phyloP scores from a whole-genome alignment of 352 stramenopile species.

The Phytophthora kernoviae region DNA sequence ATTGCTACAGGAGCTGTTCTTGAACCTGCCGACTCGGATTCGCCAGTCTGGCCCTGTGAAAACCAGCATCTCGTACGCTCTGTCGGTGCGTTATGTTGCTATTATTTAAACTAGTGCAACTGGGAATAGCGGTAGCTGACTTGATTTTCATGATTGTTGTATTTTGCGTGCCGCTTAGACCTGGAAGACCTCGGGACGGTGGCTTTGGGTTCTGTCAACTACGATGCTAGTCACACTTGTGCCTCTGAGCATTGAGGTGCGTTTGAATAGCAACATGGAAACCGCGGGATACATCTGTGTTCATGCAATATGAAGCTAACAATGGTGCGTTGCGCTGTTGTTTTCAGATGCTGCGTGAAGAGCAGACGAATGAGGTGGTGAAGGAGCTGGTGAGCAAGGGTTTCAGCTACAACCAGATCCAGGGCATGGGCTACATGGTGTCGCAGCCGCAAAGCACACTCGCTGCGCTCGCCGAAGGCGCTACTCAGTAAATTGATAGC shows the following conservation, averaged over 20 bases:
- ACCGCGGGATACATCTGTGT: neutral
- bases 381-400: constrained; percentile 84
- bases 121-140: constrained; percentile 9
- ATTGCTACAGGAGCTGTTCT: constrained; percentile 61
- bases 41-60: constrained; percentile 67
- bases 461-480: constrained; percentile 35
- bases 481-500: constrained; percentile 47
- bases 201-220: constrained; percentile 84
- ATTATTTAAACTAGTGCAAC: neutral
- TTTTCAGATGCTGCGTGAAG: constrained; percentile 72
- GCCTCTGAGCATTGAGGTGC: constrained; percentile 84
- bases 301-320: neutral
- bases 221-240: constrained; percentile 87
- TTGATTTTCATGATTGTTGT: constrained; percentile 11
- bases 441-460: constrained; percentile 73
- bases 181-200: constrained; percentile 65
- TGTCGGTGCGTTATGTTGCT: constrained; percentile 33
- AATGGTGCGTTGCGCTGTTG: constrained; percentile 1
- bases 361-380: constrained; percentile 85
- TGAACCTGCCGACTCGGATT: constrained; percentile 74
- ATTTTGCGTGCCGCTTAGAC: constrained; percentile 30
- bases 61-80: constrained; percentile 56
- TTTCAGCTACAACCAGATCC: constrained; percentile 85
- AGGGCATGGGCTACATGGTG: constrained; percentile 85
- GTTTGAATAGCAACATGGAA: constrained; percentile 16